A percentile compares a stretch with the other conserved stretches of the same genome.
These are phyloP conservation scores for Neoconidiobolus thromboides DNA, from an alignment of 371 early-diverging fungal genomes.

Conservation along the genomic window DNA sequence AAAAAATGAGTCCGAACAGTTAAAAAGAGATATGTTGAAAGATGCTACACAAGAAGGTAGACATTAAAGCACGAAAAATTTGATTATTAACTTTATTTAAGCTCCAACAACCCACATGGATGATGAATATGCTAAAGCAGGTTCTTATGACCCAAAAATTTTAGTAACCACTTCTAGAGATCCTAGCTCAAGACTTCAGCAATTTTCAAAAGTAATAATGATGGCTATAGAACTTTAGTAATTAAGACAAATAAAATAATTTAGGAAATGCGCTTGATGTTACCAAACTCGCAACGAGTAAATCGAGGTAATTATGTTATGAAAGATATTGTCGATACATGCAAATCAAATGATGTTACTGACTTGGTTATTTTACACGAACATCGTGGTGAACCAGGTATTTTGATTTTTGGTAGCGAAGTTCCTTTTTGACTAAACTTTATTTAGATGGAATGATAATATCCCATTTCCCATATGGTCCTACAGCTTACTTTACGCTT, in stretches of 20 bases:
- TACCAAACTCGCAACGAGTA: constrained; percentile 94
- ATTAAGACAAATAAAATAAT: background rate
- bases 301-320: constrained; percentile 95
- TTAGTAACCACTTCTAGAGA: constrained; percentile 95
- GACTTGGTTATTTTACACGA: constrained; percentile 95
- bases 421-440: background rate
- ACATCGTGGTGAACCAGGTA: constrained; percentile 91
- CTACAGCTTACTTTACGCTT: constrained; percentile 92
- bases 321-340: constrained; percentile 88
- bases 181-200: constrained; percentile 81
- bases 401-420: background rate
- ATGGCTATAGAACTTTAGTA: background rate
- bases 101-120: constrained; percentile 68
- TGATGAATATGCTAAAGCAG: constrained; percentile 92
- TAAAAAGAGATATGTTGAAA: background rate
- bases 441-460: constrained; percentile 76
- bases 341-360: constrained; percentile 85
- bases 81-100: constrained; percentile 8
- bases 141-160: constrained; percentile 85
- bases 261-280: constrained; percentile 82
- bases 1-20: background rate
- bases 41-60: constrained; percentile 2
- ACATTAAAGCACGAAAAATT: background rate
- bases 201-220: constrained; percentile 70
- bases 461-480: constrained; percentile 96